phyloP scores from a whole-genome alignment of 306 rosid species.

The Phaseolus lunatus region DNA sequence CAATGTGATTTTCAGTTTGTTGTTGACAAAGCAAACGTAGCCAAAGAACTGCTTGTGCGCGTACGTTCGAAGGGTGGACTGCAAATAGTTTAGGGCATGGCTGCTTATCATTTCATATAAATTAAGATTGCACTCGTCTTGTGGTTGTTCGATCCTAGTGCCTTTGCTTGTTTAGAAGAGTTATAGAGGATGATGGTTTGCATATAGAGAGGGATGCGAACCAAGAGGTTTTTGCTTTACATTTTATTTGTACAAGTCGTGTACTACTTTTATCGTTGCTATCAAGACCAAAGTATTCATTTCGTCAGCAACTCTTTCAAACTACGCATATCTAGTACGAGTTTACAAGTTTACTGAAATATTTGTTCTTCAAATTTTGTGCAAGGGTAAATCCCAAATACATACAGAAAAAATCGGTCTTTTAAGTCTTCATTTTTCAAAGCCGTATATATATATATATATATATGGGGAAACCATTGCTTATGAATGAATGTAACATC shows the following conservation, averaged over 20 bases:
- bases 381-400: background rate
- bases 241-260: background rate
- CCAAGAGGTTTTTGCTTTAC: background rate
- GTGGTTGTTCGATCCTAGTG: background rate
- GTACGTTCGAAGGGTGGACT: background rate
- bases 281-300: background rate
- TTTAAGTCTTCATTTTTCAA: too few relatives aligned
- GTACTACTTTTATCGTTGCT: background rate
- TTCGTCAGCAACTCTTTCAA: background rate
- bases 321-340: background rate
- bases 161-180: background rate
- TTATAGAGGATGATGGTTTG: background rate
- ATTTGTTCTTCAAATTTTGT: background rate
- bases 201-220: background rate
- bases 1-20: conserved; percentile 15
- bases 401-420: background rate
- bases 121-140: background rate
- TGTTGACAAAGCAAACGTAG: background rate
- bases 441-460: too few relatives aligned
- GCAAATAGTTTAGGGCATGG: background rate
- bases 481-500: background rate
- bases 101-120: too few relatives aligned
- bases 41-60: conserved; percentile 13
- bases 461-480: background rate
- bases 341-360: background rate